Percentiles rank a stretch among this genome's conserved stretches.
These are phyloP conservation scores for Thuja plicata DNA, from an alignment of 83 land plant genomes.

Conservation along the genomic window DNA sequence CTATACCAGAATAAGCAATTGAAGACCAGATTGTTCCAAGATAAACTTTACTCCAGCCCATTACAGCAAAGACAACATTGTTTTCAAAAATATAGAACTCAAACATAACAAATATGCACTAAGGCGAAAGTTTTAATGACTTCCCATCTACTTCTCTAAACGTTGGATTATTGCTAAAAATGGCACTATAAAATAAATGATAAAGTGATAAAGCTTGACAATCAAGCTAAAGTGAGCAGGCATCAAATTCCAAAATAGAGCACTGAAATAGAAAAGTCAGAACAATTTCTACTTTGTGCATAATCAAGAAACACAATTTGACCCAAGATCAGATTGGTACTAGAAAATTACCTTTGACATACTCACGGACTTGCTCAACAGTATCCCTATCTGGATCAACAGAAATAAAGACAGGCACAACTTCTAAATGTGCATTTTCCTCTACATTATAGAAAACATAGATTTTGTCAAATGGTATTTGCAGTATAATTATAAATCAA, in stretches of 20 bases:
- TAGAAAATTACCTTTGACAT: conserved; percentile 74
- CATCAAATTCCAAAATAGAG: not conserved
- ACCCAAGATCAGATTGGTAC: not conserved
- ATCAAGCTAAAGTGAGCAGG: not conserved
- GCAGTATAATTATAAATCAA: not conserved
- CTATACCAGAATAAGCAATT: not conserved
- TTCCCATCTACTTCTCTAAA: not conserved
- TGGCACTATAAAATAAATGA: not conserved
- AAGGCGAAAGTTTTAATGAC: not conserved
- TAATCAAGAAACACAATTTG: not conserved
- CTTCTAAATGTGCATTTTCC: conserved; percentile 56
- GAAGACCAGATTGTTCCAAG: not conserved
- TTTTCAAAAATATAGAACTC: not conserved
- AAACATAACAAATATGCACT: not conserved
- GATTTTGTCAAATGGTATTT: not conserved
- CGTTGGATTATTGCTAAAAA: not conserved
- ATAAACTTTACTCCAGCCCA: not conserved
- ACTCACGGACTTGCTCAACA: conserved; percentile 91
- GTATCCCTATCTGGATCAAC: conserved; percentile 99
- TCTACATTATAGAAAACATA: conserved; percentile 35
- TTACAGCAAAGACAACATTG: not conserved
- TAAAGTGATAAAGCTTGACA: not conserved
- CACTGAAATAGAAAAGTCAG: not conserved
- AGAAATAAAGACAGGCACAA: conserved; percentile 88
- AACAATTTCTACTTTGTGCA: not conserved